A percentile compares a stretch with the other conserved stretches of the same genome.
Conservation (phyloP, 306 rosid genomes). For the Glycine soja region DNA sequence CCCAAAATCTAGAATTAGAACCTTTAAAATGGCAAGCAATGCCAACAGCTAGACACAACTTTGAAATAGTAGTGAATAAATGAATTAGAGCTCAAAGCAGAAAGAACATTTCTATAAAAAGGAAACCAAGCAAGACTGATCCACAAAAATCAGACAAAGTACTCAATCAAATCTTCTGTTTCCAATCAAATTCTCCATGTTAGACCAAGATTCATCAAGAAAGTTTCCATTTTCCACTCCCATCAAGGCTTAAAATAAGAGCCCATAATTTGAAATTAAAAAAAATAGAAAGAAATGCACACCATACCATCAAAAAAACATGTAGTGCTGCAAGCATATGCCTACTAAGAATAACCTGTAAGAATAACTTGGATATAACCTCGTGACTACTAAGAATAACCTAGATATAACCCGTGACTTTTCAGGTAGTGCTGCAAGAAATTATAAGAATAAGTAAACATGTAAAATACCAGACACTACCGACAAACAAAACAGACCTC, state of each 20-base stretch:
- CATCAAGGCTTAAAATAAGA: constrained; percentile 39
- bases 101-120: background rate
- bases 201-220: constrained; percentile 34
- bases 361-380: constrained; percentile 86
- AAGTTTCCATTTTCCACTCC: constrained; percentile 50
- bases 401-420: too few species aligned
- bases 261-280: background rate
- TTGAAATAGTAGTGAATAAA: constrained; percentile 26
- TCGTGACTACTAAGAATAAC: too few species aligned
- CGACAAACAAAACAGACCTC: constrained; percentile 1
- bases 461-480: constrained; percentile 28
- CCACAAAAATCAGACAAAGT: constrained; percentile 42
- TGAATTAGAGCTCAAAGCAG: constrained; percentile 33
- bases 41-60: constrained; percentile 15
- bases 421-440: constrained; percentile 70
- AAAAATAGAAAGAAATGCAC: constrained; percentile 40
- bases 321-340: too few species aligned
- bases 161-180: constrained; percentile 41
- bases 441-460: constrained; percentile 22
- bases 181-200: constrained; percentile 28
- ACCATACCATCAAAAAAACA: constrained; percentile 78
- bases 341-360: too few species aligned
- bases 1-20: constrained; percentile 39
- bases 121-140: constrained; percentile 46
- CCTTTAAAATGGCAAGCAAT: constrained; percentile 24